Percentiles rank a stretch among this genome's conserved stretches.
These are phyloP conservation scores for Cudoniella acicularis DNA, from an alignment of 495 filamentous ascomycete species.

Conservation along the genomic window DNA sequence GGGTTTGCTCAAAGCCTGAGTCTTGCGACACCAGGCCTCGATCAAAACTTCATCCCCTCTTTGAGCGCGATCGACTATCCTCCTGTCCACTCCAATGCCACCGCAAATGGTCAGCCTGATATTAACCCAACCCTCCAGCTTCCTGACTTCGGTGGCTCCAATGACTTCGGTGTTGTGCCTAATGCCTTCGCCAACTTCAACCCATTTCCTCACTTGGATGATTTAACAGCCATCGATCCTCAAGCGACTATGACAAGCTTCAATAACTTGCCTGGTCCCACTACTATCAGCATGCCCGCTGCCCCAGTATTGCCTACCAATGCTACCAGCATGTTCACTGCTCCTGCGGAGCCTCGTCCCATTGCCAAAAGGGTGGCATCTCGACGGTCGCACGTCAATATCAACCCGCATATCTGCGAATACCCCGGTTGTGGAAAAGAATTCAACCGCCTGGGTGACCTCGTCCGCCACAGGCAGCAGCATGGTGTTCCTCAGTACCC, in stretches of 20 bases:
- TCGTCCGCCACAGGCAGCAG: constrained; percentile 6
- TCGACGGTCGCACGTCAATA: constrained; percentile 15
- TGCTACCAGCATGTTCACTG: constrained; percentile 12
- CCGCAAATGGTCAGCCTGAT: constrained; percentile 12
- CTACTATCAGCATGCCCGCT: constrained; percentile 8
- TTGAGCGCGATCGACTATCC: constrained; percentile 8
- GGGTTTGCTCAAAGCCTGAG: constrained; percentile 9
- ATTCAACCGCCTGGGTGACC: constrained; percentile 8
- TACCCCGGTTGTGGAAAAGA: constrained; percentile 9
- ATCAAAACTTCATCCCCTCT: constrained; percentile 2
- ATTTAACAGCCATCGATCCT: constrained; percentile 12
- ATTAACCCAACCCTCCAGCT: constrained; percentile 14
- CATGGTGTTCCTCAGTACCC: constrained; percentile 12
- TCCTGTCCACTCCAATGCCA: constrained; percentile 7
- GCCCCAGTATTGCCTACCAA: constrained; percentile 6
- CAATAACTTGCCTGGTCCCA: constrained; percentile 12
- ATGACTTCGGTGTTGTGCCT: constrained; percentile 9
- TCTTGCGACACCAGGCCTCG: constrained; percentile 7
- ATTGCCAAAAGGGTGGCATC: constrained; percentile 11
- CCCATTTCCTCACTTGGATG: constrained; percentile 7
- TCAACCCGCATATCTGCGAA: constrained; percentile 10
- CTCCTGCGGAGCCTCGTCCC: constrained; percentile 14
- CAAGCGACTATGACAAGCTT: constrained; percentile 11
- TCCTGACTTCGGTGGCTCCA: constrained; percentile 9
- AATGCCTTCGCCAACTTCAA: constrained; percentile 8